These are phyloP conservation scores for Mycena crocata DNA, from an alignment of 768 basidiomycete species.

Conservation along the genomic window DNA sequence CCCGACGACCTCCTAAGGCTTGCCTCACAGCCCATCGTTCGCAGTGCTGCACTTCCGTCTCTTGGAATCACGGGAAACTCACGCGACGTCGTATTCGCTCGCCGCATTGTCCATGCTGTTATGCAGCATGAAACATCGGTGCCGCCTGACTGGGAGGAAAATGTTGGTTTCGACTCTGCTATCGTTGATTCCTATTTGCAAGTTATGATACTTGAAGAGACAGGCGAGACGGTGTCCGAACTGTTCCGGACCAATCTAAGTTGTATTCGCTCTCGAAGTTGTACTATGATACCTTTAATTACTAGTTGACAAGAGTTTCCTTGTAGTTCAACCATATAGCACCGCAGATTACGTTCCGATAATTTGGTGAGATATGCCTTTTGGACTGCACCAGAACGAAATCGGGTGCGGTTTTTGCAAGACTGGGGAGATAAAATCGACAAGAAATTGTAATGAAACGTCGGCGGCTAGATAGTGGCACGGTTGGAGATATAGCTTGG, in stretches of 20 bases:
- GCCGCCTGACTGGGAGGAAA: background rate
- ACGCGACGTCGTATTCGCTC: conserved; percentile 7
- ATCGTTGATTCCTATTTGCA: background rate
- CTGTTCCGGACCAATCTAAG: conserved; percentile 16
- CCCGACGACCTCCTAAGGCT: conserved; percentile 8
- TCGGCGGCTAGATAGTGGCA: no score
- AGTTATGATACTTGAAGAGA: background rate
- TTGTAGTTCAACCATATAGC: no score
- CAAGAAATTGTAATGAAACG: no score
- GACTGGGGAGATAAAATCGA: no score
- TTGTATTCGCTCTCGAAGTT: no score
- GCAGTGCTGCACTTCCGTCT: conserved; percentile 15
- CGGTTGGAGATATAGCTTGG: no score
- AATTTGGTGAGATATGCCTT: no score
- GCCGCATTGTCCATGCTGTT: background rate
- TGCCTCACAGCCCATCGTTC: conserved; percentile 27
- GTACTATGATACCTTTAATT: no score
- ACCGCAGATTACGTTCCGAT: no score
- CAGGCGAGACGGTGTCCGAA: conserved; percentile 17
- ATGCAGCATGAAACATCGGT: background rate
- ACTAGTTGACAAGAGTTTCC: no score
- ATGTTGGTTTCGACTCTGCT: background rate
- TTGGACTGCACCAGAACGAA: no score
- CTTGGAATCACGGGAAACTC: conserved; percentile 21
- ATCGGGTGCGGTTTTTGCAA: no score